Percentiles rank a stretch among this genome's conserved stretches.
These are phyloP conservation scores for Meripilus lineatus DNA, from an alignment of 1,284 basidiomycete genomes.

Conservation along the genomic window DNA sequence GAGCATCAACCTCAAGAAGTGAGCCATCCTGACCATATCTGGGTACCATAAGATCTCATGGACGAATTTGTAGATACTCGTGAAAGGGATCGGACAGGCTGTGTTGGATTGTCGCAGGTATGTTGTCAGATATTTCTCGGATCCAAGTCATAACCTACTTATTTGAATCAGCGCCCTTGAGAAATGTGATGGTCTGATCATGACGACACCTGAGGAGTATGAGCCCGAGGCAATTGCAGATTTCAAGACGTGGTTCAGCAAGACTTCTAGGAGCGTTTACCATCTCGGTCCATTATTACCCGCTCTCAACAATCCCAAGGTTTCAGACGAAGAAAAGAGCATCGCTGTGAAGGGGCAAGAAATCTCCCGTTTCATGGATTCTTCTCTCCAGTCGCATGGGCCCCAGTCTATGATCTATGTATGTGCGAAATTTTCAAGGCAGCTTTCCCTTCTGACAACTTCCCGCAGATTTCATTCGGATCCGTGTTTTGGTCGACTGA, in stretches of 20 bases:
- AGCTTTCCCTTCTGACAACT: background rate
- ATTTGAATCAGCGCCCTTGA: background rate
- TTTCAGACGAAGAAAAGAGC: background rate
- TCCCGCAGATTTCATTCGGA: constrained; percentile 9
- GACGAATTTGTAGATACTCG: background rate
- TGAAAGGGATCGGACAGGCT: background rate
- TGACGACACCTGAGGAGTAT: constrained; percentile 1
- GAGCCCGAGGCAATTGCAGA: constrained; percentile 4
- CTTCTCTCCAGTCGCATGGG: background rate
- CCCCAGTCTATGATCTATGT: constrained; percentile 7
- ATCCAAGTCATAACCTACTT: background rate
- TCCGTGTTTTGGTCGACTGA: constrained; percentile 8
- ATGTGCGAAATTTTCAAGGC: background rate
- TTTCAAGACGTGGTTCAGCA: constrained; percentile 2
- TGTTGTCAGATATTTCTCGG: background rate
- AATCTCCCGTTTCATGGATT: background rate
- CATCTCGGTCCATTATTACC: constrained; percentile 10
- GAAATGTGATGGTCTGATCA: background rate
- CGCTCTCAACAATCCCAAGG: background rate
- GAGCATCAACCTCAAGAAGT: constrained; percentile 20
- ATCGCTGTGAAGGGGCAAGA: background rate
- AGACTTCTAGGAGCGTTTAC: constrained; percentile 3
- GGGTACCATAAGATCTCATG: background rate
- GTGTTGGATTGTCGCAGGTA: background rate
- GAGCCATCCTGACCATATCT: background rate